Percentiles rank a stretch among this genome's conserved stretches.
phyloP scores from a whole-genome alignment of 2,329 filamentous ascomycete species.

The Claviceps monticola region DNA sequence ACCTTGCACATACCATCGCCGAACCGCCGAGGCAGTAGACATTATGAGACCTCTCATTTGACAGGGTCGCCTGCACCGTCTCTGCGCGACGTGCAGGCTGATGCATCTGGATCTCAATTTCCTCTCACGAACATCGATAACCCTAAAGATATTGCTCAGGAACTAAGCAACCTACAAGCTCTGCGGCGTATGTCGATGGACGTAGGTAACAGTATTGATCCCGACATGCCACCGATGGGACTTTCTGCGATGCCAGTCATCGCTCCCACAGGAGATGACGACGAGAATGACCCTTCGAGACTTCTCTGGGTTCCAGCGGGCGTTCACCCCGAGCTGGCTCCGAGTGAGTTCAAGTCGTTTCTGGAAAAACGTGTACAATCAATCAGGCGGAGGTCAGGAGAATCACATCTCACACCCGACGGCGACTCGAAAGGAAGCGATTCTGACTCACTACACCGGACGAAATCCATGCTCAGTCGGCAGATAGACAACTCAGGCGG shows the following conservation, averaged over 20 bases:
- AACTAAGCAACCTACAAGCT: slow-evolving; percentile 83
- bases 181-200: slow-evolving; percentile 92
- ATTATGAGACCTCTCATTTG: slow-evolving; percentile 28
- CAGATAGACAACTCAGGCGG: slow-evolving; percentile 67
- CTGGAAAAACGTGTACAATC: slow-evolving; percentile 85
- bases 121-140: slow-evolving; percentile 83
- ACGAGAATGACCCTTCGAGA: slow-evolving; percentile 77
- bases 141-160: slow-evolving; percentile 77
- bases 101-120: slow-evolving; percentile 53
- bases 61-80: slow-evolving; percentile 39
- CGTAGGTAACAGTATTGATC: slow-evolving; percentile 57
- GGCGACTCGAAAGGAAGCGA: slow-evolving; percentile 33
- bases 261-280: slow-evolving; percentile 57
- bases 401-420: slow-evolving; percentile 48
- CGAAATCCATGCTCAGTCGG: slow-evolving; percentile 89
- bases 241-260: slow-evolving; percentile 57
- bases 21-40: slow-evolving; percentile 26
- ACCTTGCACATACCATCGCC: slow-evolving; percentile 25
- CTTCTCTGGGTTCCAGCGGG: slow-evolving; percentile 93
- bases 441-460: slow-evolving; percentile 55
- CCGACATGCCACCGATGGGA: slow-evolving; percentile 59
- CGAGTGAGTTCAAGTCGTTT: slow-evolving; percentile 93
- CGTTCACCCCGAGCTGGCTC: slow-evolving; percentile 86
- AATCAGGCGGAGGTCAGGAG: slow-evolving; percentile 72
- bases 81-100: slow-evolving; percentile 40